Base-by-base conservation (phyloP, 2,329 filamentous ascomycete species). In the Geosmithia flava region DNA sequence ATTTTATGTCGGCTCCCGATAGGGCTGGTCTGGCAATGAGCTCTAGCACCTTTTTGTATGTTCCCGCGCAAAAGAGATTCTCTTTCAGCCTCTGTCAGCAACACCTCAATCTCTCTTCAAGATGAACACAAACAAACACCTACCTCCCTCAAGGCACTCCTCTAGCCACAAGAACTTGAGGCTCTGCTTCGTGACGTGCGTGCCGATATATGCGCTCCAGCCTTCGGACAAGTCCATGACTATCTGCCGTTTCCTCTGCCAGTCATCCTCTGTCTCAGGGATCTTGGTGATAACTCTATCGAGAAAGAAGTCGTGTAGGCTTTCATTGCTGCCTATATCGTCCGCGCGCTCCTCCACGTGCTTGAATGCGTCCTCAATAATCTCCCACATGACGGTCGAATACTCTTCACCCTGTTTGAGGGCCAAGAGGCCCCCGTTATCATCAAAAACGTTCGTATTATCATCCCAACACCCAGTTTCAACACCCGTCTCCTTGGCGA, bases 141-240 rank as follows among this genome's bases (percentile, higher is more conserved):
- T 58, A 78, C 78, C 76, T 44, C 83, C 84, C 58, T 87, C 83
- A 47, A 88, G 81, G 53, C 82, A 86, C 62, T 88, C 83, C 58
- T 89, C 85, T 5, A 89, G 60, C 82, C 83, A 87, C 59, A 87
- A 85, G 65, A 80, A 88, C 65, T 81, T 85, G 30, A 88, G 67
- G 55, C 82, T 87, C 59, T 89, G 85, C 23, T 59, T 73, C 47
- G 70, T 65, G 8, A 85, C 68, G 0, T 78, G 74, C 50, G 75
- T 82, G 15, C 85, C 85, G 6, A 87, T 73, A 58, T 85, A 88
- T 0, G 76, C 76, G 2, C 84, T 84, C 82, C 84, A 87, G 56
- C 79, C 71, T 54, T 83, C 76, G 3, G 78, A 76, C 58, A 77
- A 63, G 51, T 77, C 71, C 47, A 75, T 60, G 19, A 78, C 59